Base-by-base conservation (phyloP, 2,329 filamentous ascomycete genomes). In the Xylaria digitata region DNA sequence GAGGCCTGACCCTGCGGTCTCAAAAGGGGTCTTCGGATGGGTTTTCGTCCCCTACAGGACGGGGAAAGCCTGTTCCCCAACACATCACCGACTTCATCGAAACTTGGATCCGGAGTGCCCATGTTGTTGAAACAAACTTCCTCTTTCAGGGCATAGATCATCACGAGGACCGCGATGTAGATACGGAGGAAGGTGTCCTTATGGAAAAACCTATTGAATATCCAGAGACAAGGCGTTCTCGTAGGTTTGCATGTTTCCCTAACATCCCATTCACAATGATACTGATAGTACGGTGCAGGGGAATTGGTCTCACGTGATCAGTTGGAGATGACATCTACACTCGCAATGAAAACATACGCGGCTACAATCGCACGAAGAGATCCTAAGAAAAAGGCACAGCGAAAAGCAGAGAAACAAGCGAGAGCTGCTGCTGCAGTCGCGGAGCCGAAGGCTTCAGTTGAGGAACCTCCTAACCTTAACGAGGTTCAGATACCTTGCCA, bases 101-200 rank as follows among this genome's bases (percentile, higher is more conserved):
- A 32, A 34, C 42, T n/a, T 76, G 74, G 74, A 37, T 56, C 9
- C n/a, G 52, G 17, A 21, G 9, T 32, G 63, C 70, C 6, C 69
- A 63, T 46, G 30, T 58, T 1, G 17, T 72, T 8, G 23, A 55
- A 17, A 52, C 67, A 59, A 13, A 78, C 62, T 63, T 82, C 75
- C 19, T 78, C 69, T 19, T 76, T 74, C 3, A 77, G 73, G 1
- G 78, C 32, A 59, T 79, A 74, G 2, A 76, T 32, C 9, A 78
- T 43, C 63, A 80, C 74, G 56, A 75, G 63, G 30, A 58, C n/a
- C 70, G 71, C 21, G 82, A 82, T 19, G 72, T 85, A 2, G 71
- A 85, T 55, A 74, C 82, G 0, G 21, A 50, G 1, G 80, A 74
- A 0, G 82, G 82, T 3, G 8, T 60, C 3, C 68, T 83, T 4